These are phyloP conservation scores for Termitomyces bulborhizus DNA, from an alignment of 768 basidiomycete species.

Conservation along the genomic window DNA sequence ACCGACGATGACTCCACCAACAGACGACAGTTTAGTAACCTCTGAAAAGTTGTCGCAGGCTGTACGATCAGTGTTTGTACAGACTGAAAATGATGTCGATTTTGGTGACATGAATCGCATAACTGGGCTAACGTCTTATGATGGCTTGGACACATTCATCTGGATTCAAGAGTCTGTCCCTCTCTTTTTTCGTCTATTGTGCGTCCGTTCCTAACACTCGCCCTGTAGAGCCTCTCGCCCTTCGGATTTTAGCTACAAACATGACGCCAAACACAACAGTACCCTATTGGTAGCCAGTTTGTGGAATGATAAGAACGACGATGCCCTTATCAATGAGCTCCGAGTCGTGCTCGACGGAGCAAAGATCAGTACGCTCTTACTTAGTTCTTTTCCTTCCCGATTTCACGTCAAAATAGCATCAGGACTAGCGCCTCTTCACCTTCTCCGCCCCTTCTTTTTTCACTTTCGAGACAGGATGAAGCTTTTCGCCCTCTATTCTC, in stretches of 20 bases:
- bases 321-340: slow-evolving; percentile 28
- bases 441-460: slow-evolving; percentile 47
- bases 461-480: slow-evolving; percentile 31
- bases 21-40: slow-evolving; percentile 20
- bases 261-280: slow-evolving; percentile 59
- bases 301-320: slow-evolving; percentile 37
- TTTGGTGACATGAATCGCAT: slow-evolving; percentile 52
- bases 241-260: slow-evolving; percentile 76
- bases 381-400: not conserved
- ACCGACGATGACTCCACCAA: slow-evolving; percentile 33
- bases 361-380: slow-evolving; percentile 24
- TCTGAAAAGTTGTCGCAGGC: slow-evolving; percentile 41
- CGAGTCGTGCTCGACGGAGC: slow-evolving; percentile 20
- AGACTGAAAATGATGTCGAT: slow-evolving; percentile 35
- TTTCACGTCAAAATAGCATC: slow-evolving; percentile 19
- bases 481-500: slow-evolving; percentile 32
- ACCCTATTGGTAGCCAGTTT: slow-evolving; percentile 52
- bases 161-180: slow-evolving; percentile 72
- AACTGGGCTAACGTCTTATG: slow-evolving; percentile 56
- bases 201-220: not conserved
- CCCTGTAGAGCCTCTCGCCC: slow-evolving; percentile 47
- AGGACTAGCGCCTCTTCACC: slow-evolving; percentile 41
- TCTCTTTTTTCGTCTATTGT: not conserved
- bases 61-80: slow-evolving; percentile 45
- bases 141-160: slow-evolving; percentile 42